These are phyloP conservation scores for Haberlea rhodopensis DNA, from an alignment of 257 asterid species.

Conservation along the genomic window DNA sequence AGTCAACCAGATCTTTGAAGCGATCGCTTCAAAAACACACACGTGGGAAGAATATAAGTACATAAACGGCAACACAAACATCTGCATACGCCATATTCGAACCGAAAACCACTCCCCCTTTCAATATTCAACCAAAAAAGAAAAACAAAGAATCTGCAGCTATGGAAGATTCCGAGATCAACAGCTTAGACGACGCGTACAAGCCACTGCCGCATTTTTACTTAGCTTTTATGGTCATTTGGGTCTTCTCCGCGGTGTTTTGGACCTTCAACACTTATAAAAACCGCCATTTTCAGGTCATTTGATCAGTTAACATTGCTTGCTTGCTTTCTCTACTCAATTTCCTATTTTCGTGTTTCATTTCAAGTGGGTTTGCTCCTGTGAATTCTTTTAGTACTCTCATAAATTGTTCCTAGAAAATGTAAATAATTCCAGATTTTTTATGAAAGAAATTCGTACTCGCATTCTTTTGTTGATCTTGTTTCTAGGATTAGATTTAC, in stretches of 20 bases:
- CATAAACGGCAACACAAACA: background rate
- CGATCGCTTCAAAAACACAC: background rate
- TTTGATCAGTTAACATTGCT: background rate
- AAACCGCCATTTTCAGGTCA: slow-evolving; percentile 80
- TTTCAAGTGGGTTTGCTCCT: background rate
- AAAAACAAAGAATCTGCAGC: background rate
- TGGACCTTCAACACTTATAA: slow-evolving; percentile 74
- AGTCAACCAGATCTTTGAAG: background rate
- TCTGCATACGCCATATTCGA: slow-evolving; percentile 26
- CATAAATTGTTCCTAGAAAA: no score
- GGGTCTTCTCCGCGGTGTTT: slow-evolving; percentile 57
- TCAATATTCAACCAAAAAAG: no score
- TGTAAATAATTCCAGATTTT: no score
- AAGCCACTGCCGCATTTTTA: slow-evolving; percentile 57
- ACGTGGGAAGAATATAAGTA: background rate
- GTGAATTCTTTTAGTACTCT: no score
- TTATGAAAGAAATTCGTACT: no score
- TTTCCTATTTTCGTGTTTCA: background rate
- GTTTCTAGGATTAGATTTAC: no score
- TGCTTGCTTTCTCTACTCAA: no score
- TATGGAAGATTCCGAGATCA: slow-evolving; percentile 39
- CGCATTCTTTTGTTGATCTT: no score
- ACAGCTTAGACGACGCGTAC: slow-evolving; percentile 43
- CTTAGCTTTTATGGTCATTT: slow-evolving; percentile 50
- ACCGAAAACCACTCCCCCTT: slow-evolving; percentile 27